Conservation (phyloP, 2,329 filamentous ascomycete species). For the Plectosphaerella cucumerina region DNA sequence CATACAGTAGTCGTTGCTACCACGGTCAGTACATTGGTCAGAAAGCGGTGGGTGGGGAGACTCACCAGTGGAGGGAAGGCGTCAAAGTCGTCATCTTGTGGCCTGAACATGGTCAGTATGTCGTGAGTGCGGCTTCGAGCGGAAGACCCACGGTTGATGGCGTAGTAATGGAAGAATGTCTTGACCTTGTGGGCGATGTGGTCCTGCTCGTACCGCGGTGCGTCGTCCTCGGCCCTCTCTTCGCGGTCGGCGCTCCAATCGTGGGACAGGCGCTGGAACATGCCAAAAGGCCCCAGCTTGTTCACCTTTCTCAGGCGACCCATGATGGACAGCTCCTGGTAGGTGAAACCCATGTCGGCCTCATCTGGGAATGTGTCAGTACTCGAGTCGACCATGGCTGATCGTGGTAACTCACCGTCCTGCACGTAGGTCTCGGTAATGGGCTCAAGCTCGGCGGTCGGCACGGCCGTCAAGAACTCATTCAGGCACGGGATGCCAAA, state of each 20-base stretch:
- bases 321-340: constrained; percentile 35
- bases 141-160: constrained; percentile 21
- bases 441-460: constrained; percentile 62
- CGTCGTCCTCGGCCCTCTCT: constrained; percentile 19
- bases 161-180: constrained; percentile 48
- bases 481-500: constrained; percentile 63
- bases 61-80: constrained; percentile 5
- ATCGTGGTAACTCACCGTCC: neutral
- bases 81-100: constrained; percentile 14
- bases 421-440: constrained; percentile 57
- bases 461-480: constrained; percentile 60
- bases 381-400: too few species aligned
- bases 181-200: constrained; percentile 36
- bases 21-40: too few species aligned
- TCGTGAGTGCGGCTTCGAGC: neutral
- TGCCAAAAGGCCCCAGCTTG: constrained; percentile 42
- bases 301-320: constrained; percentile 37
- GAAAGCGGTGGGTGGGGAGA: too few species aligned
- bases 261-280: constrained; percentile 41
- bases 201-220: constrained; percentile 26
- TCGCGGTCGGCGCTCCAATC: constrained; percentile 34
- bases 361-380: constrained; percentile 26
- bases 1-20: constrained; percentile 11
- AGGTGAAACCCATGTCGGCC: constrained; percentile 50
- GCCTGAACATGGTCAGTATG: neutral